Evolutionary conservation across 2,329 filamentous ascomycete genomes (phyloP).

Genomic region (Gaeumannomyces tritici): DNA sequence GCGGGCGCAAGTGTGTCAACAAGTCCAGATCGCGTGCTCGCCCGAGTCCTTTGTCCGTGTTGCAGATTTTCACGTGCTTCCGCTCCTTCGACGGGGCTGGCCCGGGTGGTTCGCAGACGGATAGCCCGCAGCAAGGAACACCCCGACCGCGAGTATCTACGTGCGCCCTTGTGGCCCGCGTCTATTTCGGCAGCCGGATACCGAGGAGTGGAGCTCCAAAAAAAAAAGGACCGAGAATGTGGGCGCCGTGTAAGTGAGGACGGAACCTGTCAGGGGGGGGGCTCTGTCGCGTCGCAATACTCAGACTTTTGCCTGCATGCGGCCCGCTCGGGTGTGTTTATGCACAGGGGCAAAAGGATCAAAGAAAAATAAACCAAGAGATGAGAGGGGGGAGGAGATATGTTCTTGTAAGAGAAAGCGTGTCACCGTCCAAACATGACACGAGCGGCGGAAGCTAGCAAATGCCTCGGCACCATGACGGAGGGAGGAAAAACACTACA

Average conservation of each 20-base stretch:
- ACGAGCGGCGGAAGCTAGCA: not conserved
- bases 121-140: not conserved
- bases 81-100: not conserved
- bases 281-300: not conserved
- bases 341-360: not conserved
- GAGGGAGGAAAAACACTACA: not conserved
- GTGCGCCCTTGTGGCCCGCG: not conserved
- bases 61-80: not conserved
- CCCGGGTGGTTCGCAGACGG: not conserved
- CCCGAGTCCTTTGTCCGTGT: not conserved
- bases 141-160: not conserved
- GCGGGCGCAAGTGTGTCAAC: too few species aligned
- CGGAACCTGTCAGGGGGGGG: not conserved
- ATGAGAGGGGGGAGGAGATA: not conserved
- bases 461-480: not conserved
- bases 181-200: too few species aligned
- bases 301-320: not conserved
- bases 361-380: not conserved
- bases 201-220: not conserved
- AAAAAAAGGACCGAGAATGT: not conserved
- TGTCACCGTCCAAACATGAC: not conserved
- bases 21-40: too few species aligned
- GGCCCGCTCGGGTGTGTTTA: not conserved
- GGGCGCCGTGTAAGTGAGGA: not conserved
- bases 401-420: not conserved